phyloP scores from a whole-genome alignment of 306 rosid genomes.

The Malus asiatica region DNA sequence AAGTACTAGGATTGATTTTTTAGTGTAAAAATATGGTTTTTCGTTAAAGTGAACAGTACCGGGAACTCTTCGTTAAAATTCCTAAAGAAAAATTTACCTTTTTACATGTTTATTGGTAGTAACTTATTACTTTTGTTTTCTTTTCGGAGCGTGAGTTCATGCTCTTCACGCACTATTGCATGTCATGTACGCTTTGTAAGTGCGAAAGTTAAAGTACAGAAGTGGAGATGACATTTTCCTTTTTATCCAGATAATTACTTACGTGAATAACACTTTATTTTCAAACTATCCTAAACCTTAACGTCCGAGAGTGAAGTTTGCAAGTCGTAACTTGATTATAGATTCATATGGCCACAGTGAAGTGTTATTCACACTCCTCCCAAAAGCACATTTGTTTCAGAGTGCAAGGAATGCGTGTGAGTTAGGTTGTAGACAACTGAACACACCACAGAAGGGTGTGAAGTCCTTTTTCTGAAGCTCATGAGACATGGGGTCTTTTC shows the following conservation, averaged over 20 bases:
- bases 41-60: too few species aligned
- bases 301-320: too few species aligned
- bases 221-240: background rate
- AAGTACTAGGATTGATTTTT: too few species aligned
- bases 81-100: background rate
- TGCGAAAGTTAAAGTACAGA: background rate
- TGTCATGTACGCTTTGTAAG: background rate
- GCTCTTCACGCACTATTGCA: background rate
- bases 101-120: background rate
- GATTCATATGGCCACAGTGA: too few species aligned
- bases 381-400: background rate
- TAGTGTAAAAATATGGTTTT: too few species aligned
- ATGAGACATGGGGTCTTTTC: slow-evolving; percentile 6
- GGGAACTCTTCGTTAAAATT: too few species aligned
- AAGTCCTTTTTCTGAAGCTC: slow-evolving; percentile 6
- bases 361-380: too few species aligned
- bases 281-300: too few species aligned
- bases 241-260: background rate
- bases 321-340: too few species aligned
- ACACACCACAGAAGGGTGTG: background rate
- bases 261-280: background rate
- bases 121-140: too few species aligned
- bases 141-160: too few species aligned
- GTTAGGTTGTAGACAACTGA: background rate
- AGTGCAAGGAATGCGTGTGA: background rate